Base-by-base conservation (phyloP, 2,329 filamentous ascomycete species). In the Aureobasidium subglaciale region DNA sequence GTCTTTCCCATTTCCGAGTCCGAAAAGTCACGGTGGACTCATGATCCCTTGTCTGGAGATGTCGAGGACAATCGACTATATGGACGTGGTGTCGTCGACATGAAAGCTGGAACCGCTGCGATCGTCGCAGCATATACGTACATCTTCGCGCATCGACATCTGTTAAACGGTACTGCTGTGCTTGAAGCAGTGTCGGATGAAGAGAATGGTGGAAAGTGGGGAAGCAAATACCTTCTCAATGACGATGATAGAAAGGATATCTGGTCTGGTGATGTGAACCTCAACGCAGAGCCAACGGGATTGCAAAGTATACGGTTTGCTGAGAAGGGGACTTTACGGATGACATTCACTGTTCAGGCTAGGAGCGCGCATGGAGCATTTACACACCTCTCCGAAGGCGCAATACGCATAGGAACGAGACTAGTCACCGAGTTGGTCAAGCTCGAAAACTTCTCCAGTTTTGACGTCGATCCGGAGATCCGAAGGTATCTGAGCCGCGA, bases 101-200 rank as follows among this genome's bases (percentile, higher is more conserved):
- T 75, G 72, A 75, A 75, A 60, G 69, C 71, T 5, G 73, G 72
- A 0, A 74, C 69, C 5, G 70, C 69, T 1, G 71, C 73, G 0
- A 64, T 63, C 2, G 63, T 73, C 5, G 68, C 73, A n/a, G 72
- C 71, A 3, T 75, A 68, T 55, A 60, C 63, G 1, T 68, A 69
- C 38, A 59, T 74, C 4, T 46, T 34, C n/a, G 38, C 42, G 6
- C 61, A 63, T 30, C 34, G 53, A 34, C 59, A 56, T 16, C 25
- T 56, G 3, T 16, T 53, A 6, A 37, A 53, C 20, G 48, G 56
- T 2, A 54, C 35, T 6, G 60, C 59, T 22, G 58, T 55, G 2
- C 58, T 73, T 11, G 67, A 65, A 53, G 65, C 67, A 10, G 71
- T 72, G 7, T 69, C 67, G 6, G 72, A 73, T 43, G 72, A 74